Evolutionary conservation across 176 grass and related monocot species (phyloP).

Genomic region (Aegilops sharonensis): DNA sequence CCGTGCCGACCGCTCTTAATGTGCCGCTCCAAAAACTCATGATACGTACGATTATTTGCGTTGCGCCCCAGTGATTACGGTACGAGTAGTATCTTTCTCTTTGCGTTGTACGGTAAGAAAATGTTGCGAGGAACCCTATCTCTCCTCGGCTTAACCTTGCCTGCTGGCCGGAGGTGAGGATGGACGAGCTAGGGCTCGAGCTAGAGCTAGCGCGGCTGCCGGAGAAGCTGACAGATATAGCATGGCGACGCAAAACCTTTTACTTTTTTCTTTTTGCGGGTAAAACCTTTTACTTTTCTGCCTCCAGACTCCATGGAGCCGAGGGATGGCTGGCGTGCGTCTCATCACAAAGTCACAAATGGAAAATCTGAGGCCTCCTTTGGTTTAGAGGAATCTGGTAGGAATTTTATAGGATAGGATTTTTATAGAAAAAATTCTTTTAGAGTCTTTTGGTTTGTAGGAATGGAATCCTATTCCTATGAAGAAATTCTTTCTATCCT

Average conservation of each 20-base stretch:
- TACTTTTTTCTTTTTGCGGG: background rate
- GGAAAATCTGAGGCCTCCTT: background rate
- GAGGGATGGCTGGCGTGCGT: background rate
- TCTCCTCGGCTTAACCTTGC: background rate
- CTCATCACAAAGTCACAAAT: background rate
- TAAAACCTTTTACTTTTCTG: background rate
- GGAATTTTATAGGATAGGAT: too few relatives aligned
- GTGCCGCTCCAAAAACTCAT: background rate
- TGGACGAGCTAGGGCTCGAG: too few relatives aligned
- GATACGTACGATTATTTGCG: background rate
- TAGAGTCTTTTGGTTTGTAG: too few relatives aligned
- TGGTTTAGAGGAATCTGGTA: too few relatives aligned
- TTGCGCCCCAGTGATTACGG: background rate
- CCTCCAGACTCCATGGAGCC: background rate
- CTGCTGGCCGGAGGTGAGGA: background rate
- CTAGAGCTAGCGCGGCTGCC: background rate
- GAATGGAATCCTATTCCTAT: too few relatives aligned
- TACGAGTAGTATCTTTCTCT: background rate
- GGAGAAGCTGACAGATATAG: background rate
- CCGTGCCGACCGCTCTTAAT: slow-evolving; percentile 14
- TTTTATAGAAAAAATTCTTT: too few relatives aligned
- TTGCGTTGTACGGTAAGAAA: background rate
- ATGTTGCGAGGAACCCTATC: background rate
- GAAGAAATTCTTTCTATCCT: too few relatives aligned
- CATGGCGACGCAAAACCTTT: background rate